phyloP scores from a whole-genome alignment of 2,329 filamentous ascomycete species.

The Samsoniella hepiali region DNA sequence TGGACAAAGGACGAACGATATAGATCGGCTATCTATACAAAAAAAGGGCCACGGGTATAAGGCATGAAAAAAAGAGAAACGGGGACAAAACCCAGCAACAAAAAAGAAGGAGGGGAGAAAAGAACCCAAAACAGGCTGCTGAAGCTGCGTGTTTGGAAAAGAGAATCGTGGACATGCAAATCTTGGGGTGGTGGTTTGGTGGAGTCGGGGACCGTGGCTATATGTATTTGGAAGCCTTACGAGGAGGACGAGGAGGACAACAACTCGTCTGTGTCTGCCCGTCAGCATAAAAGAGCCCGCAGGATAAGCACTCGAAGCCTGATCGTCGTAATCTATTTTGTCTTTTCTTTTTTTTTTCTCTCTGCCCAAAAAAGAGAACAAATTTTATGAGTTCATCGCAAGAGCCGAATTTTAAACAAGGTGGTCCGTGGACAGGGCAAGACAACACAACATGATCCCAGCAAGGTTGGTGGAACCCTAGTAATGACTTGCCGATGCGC shows the following conservation, averaged over 20 bases:
- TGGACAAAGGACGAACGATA: neutral
- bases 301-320: neutral
- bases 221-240: conserved; percentile 11
- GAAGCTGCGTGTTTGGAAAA: conserved; percentile 1
- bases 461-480: neutral
- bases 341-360: neutral
- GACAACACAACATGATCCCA: conserved; percentile 10
- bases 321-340: neutral
- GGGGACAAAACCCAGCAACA: too few species aligned
- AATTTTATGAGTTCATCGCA: neutral
- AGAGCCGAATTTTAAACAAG: neutral
- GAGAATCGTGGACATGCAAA: neutral
- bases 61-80: neutral
- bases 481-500: neutral
- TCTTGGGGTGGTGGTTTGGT: conserved; percentile 7
- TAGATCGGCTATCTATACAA: conserved; percentile 6
- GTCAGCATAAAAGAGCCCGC: neutral
- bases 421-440: conserved; percentile 12
- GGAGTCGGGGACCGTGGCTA: conserved; percentile 9
- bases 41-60: neutral
- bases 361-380: too few species aligned
- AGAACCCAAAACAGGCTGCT: neutral
- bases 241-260: neutral
- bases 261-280: neutral
- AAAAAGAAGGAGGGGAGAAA: too few species aligned